Evolutionary conservation across 192 early-diverging fungal genomes (phyloP).

Genomic region (Coemansia sp.): DNA sequence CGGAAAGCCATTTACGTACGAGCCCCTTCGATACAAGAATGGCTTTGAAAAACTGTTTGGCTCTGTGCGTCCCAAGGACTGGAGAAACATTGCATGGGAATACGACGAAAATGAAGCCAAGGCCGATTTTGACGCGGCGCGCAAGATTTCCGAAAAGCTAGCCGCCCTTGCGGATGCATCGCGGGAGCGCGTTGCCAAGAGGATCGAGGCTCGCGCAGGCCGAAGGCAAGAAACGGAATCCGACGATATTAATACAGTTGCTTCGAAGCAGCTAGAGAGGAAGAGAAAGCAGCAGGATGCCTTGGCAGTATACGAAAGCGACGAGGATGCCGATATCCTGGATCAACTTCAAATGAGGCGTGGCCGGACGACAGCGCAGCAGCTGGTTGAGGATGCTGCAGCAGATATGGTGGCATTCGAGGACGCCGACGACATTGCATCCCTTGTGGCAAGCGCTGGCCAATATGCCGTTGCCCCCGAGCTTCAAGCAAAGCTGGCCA

Average conservation of each 20-base stretch:
- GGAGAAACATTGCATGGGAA: slow-evolving; percentile 44
- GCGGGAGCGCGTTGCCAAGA: slow-evolving; percentile 11
- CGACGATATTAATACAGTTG: background rate
- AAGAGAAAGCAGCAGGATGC: background rate
- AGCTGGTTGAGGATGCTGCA: background rate
- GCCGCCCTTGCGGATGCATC: slow-evolving; percentile 10
- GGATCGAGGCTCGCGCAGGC: background rate
- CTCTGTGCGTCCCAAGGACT: slow-evolving; percentile 14
- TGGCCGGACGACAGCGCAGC: background rate
- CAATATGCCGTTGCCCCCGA: slow-evolving; percentile 17
- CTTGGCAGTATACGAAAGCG: slow-evolving; percentile 9
- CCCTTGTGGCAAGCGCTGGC: slow-evolving; percentile 18
- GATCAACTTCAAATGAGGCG: slow-evolving; percentile 14
- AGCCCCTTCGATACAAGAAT: slow-evolving; percentile 70
- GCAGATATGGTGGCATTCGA: slow-evolving; percentile 25
- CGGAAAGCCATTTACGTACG: slow-evolving; percentile 64
- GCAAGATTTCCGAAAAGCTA: slow-evolving; percentile 17
- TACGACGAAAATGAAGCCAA: slow-evolving; percentile 21
- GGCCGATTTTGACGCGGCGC: slow-evolving; percentile 28
- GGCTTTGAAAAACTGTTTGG: slow-evolving; percentile 61
- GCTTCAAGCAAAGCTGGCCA: slow-evolving; percentile 45
- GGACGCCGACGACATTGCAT: slow-evolving; percentile 38
- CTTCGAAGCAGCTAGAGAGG: background rate
- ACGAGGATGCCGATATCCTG: slow-evolving; percentile 30
- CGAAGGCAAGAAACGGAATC: background rate